A percentile compares a stretch with the other conserved stretches of the same genome.
phyloP scores from a whole-genome alignment of 129 eudicot species.

The Oenanthe sinensis region DNA sequence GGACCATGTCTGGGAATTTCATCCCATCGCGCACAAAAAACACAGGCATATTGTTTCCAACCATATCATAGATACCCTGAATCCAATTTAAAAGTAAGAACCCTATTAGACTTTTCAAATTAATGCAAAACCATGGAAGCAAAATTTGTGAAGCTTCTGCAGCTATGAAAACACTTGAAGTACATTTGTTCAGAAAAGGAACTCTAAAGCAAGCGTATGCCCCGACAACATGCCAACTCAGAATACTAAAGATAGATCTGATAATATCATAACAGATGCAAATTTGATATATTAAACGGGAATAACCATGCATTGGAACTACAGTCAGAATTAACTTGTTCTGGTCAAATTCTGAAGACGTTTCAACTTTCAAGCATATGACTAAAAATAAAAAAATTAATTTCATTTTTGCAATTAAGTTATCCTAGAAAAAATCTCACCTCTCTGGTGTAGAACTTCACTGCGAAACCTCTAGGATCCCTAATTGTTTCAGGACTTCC shows the following conservation, averaged over 20 bases:
- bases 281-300: not conserved
- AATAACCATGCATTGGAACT: not conserved
- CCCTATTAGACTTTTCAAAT: not conserved
- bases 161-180: not conserved
- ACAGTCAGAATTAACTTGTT: not conserved
- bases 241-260: not conserved
- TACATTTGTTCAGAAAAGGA: not conserved
- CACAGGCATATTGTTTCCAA: conserved; percentile 7
- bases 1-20: conserved; percentile 15
- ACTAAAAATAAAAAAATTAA: not conserved
- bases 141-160: not conserved
- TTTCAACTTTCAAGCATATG: not conserved
- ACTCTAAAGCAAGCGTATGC: not conserved
- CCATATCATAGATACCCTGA: conserved; percentile 12
- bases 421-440: not conserved
- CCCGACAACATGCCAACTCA: not conserved
- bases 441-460: conserved; percentile 14
- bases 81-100: not conserved
- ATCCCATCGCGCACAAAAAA: conserved; percentile 8
- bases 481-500: conserved; percentile 10
- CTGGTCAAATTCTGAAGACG: not conserved
- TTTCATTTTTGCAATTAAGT: not conserved
- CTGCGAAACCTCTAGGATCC: conserved; percentile 9
- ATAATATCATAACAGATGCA: not conserved
- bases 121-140: not conserved